These are phyloP conservation scores for Neonectria ditissima DNA, from an alignment of 2,329 filamentous ascomycete genomes.

Conservation along the genomic window DNA sequence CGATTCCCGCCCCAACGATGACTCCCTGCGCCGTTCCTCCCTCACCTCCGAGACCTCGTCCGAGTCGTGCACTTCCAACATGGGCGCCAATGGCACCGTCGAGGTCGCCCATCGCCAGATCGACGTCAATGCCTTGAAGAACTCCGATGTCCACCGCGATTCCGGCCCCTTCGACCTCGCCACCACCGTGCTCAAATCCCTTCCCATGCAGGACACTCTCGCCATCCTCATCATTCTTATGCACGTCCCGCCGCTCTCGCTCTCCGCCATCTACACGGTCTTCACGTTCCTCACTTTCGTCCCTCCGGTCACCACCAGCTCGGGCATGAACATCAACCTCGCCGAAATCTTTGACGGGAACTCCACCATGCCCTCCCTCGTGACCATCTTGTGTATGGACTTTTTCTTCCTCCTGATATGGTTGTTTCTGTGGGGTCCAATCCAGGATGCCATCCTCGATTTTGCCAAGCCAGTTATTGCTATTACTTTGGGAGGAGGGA, in stretches of 20 bases:
- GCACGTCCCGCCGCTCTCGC: slow-evolving; percentile 87
- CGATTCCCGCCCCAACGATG: slow-evolving; percentile 57
- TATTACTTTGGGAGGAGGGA: slow-evolving; percentile 87
- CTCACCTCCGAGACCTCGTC: slow-evolving; percentile 67
- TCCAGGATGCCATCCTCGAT: slow-evolving; percentile 89
- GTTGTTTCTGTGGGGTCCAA: slow-evolving; percentile 87
- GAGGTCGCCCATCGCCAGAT: slow-evolving; percentile 72
- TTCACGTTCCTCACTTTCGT: slow-evolving; percentile 96
- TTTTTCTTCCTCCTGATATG: slow-evolving; percentile 85
- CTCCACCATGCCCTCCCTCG: slow-evolving; percentile 85
- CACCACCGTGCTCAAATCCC: slow-evolving; percentile 87
- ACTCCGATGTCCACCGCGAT: slow-evolving; percentile 75
- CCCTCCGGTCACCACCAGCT: slow-evolving; percentile 81
- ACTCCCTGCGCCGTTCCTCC: slow-evolving; percentile 60
- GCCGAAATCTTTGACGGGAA: slow-evolving; percentile 93
- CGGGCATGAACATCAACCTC: slow-evolving; percentile 83
- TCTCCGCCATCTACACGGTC: slow-evolving; percentile 90
- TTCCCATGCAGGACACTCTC: slow-evolving; percentile 93
- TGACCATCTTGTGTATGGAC: slow-evolving; percentile 87
- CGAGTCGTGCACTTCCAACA: slow-evolving; percentile 61
- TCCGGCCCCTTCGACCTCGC: slow-evolving; percentile 81
- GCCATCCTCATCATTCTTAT: slow-evolving; percentile 96
- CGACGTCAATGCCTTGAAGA: slow-evolving; percentile 77
- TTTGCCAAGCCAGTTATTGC: slow-evolving; percentile 94
- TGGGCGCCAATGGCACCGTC: slow-evolving; percentile 51